A percentile compares a stretch with the other conserved stretches of the same genome.
These are phyloP conservation scores for Lathyrus sativus DNA, from an alignment of 306 rosid species.

Conservation along the genomic window DNA sequence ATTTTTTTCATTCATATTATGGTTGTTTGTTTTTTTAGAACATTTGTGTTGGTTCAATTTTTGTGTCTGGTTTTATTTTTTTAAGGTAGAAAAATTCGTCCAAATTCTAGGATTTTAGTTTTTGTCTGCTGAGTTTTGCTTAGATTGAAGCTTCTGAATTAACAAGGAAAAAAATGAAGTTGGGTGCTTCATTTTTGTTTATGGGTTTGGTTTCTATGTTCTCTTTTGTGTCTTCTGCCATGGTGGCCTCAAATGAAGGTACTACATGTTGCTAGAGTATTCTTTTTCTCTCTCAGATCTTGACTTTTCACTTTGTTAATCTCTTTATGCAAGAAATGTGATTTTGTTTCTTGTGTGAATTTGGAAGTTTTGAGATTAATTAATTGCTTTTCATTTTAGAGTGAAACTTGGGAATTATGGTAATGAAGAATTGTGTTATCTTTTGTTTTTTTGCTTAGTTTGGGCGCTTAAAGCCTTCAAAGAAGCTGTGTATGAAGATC, in stretches of 20 bases:
- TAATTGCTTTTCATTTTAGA: constrained; percentile 31
- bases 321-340: neutral
- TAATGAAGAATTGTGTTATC: constrained; percentile 22
- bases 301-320: constrained; percentile 36
- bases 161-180: constrained; percentile 59
- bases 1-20: constrained; percentile 31
- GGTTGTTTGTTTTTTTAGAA: constrained; percentile 38
- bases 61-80: constrained; percentile 20
- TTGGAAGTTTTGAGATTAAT: constrained; percentile 36
- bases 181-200: constrained; percentile 55
- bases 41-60: constrained; percentile 40
- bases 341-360: constrained; percentile 29
- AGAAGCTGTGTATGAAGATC: constrained; percentile 87
- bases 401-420: constrained; percentile 4
- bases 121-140: constrained; percentile 29
- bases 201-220: constrained; percentile 51
- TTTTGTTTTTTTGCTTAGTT: constrained; percentile 50
- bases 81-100: constrained; percentile 18
- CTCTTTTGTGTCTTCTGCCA: constrained; percentile 53
- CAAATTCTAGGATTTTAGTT: constrained; percentile 32
- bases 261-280: constrained; percentile 10
- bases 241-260: constrained; percentile 73
- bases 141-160: constrained; percentile 14
- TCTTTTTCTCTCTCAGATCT: constrained; percentile 64
- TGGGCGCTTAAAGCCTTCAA: constrained; percentile 64